Percentiles rank a stretch among this genome's conserved stretches.
phyloP scores from a whole-genome alignment of 495 filamentous ascomycete species.

The Margaritispora aquatica region DNA sequence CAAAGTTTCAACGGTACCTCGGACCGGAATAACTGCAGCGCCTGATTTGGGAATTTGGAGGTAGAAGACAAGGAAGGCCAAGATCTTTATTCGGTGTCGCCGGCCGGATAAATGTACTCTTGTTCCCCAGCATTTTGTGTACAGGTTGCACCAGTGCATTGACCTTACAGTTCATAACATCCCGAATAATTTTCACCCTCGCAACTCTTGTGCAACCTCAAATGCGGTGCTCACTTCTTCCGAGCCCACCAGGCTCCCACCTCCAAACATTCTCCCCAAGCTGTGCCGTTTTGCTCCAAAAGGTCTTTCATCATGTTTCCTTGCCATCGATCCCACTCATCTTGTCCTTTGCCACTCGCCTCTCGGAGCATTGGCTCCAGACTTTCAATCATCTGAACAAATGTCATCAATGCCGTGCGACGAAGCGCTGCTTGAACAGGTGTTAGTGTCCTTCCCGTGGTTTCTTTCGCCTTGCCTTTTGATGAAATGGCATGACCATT shows the following conservation, averaged over 20 bases:
- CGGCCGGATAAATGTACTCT: not conserved
- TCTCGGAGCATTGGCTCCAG: conserved; percentile 81
- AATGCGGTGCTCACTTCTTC: conserved; percentile 38
- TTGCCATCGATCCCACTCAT: conserved; percentile 92
- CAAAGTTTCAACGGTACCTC: not conserved
- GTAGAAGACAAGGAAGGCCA: not conserved
- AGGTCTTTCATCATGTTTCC: conserved; percentile 80
- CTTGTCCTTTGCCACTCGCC: conserved; percentile 74
- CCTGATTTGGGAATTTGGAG: not conserved
- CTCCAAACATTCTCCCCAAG: conserved; percentile 86
- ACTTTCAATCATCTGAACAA: conserved; percentile 82
- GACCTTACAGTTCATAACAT: not conserved
- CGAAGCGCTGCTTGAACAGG: conserved; percentile 69
- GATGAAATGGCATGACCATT: conserved; percentile 19
- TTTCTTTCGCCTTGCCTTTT: conserved; percentile 26
- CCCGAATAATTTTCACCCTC: not conserved
- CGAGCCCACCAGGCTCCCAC: conserved; percentile 91
- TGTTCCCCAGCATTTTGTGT: not conserved
- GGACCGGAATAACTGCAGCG: not conserved
- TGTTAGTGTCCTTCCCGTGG: conserved; percentile 46
- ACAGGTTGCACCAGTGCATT: not conserved
- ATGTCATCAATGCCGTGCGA: conserved; percentile 69
- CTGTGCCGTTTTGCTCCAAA: conserved; percentile 68
- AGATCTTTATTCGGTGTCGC: not conserved
- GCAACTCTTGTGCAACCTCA: conserved; percentile 5